Evolutionary conservation across 768 basidiomycete species (phyloP).

Genomic region (Lactarius trivialis): DNA sequence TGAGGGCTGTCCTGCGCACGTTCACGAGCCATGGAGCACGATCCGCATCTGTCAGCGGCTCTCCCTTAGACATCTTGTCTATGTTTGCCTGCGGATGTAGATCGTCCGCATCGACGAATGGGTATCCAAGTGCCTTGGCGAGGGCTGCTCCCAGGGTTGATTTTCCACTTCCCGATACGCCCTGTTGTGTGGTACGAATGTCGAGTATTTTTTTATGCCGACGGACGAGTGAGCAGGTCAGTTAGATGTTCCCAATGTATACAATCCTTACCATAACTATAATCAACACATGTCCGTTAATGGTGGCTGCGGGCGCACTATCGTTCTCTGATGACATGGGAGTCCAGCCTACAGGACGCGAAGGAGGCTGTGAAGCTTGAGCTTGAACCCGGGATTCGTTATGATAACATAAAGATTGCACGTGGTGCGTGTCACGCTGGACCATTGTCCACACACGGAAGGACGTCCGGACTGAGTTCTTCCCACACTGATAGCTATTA

Average conservation of each 20-base stretch:
- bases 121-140: slow-evolving; percentile 51
- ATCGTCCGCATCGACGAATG: slow-evolving; percentile 86
- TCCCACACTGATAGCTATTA: no score
- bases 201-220: neutral
- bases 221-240: neutral
- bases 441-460: no score
- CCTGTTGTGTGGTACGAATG: slow-evolving; percentile 34
- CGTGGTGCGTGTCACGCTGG: no score
- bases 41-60: slow-evolving; percentile 74
- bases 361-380: neutral
- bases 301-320: neutral
- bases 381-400: no score
- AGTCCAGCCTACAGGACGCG: neutral
- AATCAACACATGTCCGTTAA: neutral
- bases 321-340: neutral
- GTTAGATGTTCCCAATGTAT: neutral
- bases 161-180: slow-evolving; percentile 70
- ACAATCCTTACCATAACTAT: slow-evolving; percentile 12
- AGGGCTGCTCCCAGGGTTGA: slow-evolving; percentile 62
- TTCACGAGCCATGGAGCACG: slow-evolving; percentile 79
- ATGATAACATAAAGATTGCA: no score
- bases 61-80: slow-evolving; percentile 78
- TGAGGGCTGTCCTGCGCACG: slow-evolving; percentile 61
- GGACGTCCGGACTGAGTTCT: no score
- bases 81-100: slow-evolving; percentile 78